Evolutionary conservation across 2,329 filamentous ascomycete genomes (phyloP).

Genomic region (Fusarium secorum): DNA sequence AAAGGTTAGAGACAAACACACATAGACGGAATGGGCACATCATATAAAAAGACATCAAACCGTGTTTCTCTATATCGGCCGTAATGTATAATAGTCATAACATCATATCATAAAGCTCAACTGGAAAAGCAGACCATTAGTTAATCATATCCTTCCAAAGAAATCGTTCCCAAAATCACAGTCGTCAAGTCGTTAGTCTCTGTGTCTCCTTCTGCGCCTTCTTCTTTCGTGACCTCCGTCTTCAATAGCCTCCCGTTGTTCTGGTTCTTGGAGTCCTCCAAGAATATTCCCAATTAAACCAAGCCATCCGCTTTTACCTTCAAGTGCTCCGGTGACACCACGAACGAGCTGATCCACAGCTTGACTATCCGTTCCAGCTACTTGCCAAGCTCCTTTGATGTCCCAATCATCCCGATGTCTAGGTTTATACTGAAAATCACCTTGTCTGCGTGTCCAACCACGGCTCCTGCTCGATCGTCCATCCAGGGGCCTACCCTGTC

Average conservation of each 20-base stretch:
- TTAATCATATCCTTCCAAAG: slow-evolving; percentile 27
- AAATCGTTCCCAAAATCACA: slow-evolving; percentile 17
- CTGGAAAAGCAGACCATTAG: slow-evolving; percentile 22
- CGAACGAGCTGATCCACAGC: slow-evolving; percentile 49
- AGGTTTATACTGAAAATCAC: slow-evolving; percentile 53
- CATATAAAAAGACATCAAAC: slow-evolving; percentile 23
- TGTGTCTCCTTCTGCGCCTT: slow-evolving; percentile 19
- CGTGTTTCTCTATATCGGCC: slow-evolving; percentile 39
- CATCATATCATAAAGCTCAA: slow-evolving; percentile 35
- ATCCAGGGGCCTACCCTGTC: slow-evolving; percentile 52
- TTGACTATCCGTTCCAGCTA: slow-evolving; percentile 54
- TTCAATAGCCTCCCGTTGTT: slow-evolving; percentile 15
- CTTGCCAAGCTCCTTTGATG: slow-evolving; percentile 54
- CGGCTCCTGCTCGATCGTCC: slow-evolving; percentile 17
- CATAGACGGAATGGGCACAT: background rate
- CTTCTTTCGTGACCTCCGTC: slow-evolving; percentile 30
- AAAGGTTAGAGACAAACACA: background rate
- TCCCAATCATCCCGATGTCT: slow-evolving; percentile 47
- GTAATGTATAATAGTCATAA: slow-evolving; percentile 41
- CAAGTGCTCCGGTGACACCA: slow-evolving; percentile 42
- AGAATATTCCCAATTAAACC: slow-evolving; percentile 44
- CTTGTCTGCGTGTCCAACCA: slow-evolving; percentile 49
- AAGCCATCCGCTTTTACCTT: slow-evolving; percentile 45
- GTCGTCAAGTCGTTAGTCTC: slow-evolving; percentile 40
- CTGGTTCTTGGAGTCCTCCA: slow-evolving; percentile 32